Conservation (phyloP, 2,329 filamentous ascomycete species). For the Colletotrichum cuscutae region DNA sequence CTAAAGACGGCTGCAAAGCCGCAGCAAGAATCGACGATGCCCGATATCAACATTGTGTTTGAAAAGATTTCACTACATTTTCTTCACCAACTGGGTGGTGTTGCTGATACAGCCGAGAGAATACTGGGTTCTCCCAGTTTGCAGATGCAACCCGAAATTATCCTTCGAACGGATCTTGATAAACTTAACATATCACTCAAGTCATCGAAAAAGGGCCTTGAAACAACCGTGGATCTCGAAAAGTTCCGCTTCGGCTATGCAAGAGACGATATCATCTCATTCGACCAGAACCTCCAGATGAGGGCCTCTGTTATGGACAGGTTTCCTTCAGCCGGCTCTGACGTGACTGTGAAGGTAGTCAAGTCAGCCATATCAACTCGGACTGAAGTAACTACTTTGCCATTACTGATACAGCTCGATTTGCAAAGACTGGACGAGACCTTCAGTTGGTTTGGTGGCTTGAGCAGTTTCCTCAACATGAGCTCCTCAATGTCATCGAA, state of each 20-base stretch:
- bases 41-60: constrained; percentile 55
- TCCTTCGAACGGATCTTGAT: constrained; percentile 61
- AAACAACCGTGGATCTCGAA: constrained; percentile 59
- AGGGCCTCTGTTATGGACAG: constrained; percentile 68
- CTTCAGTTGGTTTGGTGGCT: constrained; percentile 87
- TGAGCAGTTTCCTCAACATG: constrained; percentile 91
- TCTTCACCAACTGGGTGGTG: constrained; percentile 62
- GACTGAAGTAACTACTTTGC: constrained; percentile 79
- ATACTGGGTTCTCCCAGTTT: constrained; percentile 53
- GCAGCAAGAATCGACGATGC: constrained; percentile 37
- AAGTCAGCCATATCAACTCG: constrained; percentile 56
- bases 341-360: constrained; percentile 64
- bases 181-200: constrained; percentile 51
- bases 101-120: constrained; percentile 61
- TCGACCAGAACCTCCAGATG: constrained; percentile 67
- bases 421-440: constrained; percentile 86
- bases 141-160: constrained; percentile 58
- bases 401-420: constrained; percentile 80
- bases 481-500: constrained; percentile 85
- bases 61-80: constrained; percentile 66
- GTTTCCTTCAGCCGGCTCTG: constrained; percentile 66
- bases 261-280: constrained; percentile 71
- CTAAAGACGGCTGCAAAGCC: constrained; percentile 31
- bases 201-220: constrained; percentile 40
- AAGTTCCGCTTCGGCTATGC: constrained; percentile 72